phyloP scores from a whole-genome alignment of 129 eudicot genomes.

The Centrapalus pauciflorus region DNA sequence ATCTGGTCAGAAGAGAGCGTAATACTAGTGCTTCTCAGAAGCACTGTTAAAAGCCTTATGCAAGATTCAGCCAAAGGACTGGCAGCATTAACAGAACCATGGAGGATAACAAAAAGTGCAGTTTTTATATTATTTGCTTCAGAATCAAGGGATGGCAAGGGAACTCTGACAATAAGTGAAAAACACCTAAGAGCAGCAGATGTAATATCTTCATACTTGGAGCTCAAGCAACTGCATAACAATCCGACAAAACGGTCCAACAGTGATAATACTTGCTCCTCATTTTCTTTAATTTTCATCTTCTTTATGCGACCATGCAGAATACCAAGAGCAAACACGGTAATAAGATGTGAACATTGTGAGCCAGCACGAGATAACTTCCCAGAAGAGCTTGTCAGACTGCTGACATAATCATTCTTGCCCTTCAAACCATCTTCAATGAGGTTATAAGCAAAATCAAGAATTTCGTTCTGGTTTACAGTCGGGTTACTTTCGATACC shows the following conservation, averaged over 20 bases:
- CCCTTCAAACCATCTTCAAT: slow-evolving; percentile 47
- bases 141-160: slow-evolving; percentile 58
- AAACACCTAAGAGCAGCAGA: slow-evolving; percentile 64
- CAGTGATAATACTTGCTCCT: slow-evolving; percentile 43
- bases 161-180: slow-evolving; percentile 42
- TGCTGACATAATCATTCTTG: slow-evolving; percentile 17
- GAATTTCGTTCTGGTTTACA: slow-evolving; percentile 53
- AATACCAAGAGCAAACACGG: slow-evolving; percentile 66
- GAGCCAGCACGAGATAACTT: slow-evolving; percentile 25
- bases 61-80: slow-evolving; percentile 71
- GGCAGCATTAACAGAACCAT: slow-evolving; percentile 49
- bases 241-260: slow-evolving; percentile 73
- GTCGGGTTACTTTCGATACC: slow-evolving; percentile 75
- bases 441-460: slow-evolving; percentile 54
- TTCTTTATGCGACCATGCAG: slow-evolving; percentile 55
- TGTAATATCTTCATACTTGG: slow-evolving; percentile 70
- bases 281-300: slow-evolving; percentile 37
- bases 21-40: slow-evolving; percentile 49
- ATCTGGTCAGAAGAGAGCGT: slow-evolving; percentile 71
- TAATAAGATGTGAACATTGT: slow-evolving; percentile 56
- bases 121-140: slow-evolving; percentile 68
- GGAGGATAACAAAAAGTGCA: slow-evolving; percentile 61
- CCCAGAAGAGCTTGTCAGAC: slow-evolving; percentile 1
- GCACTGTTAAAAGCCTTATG: slow-evolving; percentile 61
- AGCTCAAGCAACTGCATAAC: slow-evolving; percentile 59